A percentile compares a stretch with the other conserved stretches of the same genome.
These are phyloP conservation scores for Stephania cephalantha DNA, from an alignment of 164 flowering plant genomes.

Conservation along the genomic window DNA sequence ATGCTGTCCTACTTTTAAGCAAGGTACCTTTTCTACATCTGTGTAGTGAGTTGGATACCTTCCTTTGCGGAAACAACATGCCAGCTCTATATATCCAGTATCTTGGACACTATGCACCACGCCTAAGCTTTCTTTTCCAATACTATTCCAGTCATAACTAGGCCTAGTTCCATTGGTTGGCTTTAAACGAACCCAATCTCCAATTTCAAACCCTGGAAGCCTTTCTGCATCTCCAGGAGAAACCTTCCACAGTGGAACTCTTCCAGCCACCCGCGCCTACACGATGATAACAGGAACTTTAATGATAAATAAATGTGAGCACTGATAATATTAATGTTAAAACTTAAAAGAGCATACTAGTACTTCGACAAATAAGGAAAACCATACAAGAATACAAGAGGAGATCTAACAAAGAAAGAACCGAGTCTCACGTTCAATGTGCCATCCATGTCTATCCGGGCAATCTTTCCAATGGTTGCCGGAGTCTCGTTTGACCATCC, in stretches of 20 bases:
- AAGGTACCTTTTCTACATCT: conserved; percentile 78
- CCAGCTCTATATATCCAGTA: conserved; percentile 74
- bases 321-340: neutral
- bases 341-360: neutral
- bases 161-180: conserved; percentile 77
- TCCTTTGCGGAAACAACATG: conserved; percentile 86
- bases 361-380: neutral
- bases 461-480: conserved; percentile 82
- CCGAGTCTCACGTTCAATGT: conserved; percentile 71
- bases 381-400: neutral
- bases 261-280: conserved; percentile 75
- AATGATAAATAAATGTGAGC: neutral
- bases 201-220: conserved; percentile 91
- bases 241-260: conserved; percentile 81
- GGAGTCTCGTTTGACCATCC: conserved; percentile 97
- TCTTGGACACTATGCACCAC: conserved; percentile 88
- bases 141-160: conserved; percentile 84
- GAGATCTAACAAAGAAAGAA: neutral
- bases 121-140: conserved; percentile 76
- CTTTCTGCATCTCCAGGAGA: conserved; percentile 95
- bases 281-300: conserved; percentile 7
- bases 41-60: conserved; percentile 57
- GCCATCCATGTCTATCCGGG: conserved; percentile 95
- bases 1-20: conserved; percentile 75
- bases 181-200: conserved; percentile 96